Base-by-base conservation (phyloP, 345 rosid species). In the Nephelium lappaceum region DNA sequence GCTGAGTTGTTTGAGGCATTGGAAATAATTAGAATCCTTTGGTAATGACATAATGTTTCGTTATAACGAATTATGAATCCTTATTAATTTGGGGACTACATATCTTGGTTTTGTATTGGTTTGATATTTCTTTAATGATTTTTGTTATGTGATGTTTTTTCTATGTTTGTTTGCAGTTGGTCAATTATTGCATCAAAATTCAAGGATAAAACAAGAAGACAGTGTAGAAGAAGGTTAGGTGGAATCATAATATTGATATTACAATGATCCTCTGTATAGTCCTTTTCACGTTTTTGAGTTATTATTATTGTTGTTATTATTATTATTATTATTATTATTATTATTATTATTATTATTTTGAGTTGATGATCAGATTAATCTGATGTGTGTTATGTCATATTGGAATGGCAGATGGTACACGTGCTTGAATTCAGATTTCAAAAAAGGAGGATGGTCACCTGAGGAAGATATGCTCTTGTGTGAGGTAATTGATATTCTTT, bases 381-480 rank as follows among this genome's bases (percentile, higher is more conserved):
- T 72, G 81, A 84, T 85, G 1, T 31, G 36, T 31, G 36, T 31
- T 31, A 15, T 57, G 45, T 70, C 69, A 73, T 11, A 19, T 36
- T 19, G 25, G 58, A 55, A 27, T 51, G 71, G 78, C 85, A 96
- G 99, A 91, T 96, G 99, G 99, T 94, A 89, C 79, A 96, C 99
- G 53, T 96, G 94, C 71, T 81, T 96, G 75, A 96, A 91, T 84
- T 91, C 98, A 58, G 99, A 94, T 84, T 96, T 96, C 89, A 94
- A 94, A 88, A 96, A 91, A 82, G 98, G 99, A 11, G 98, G 98
- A 64, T 96, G 99, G 99, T 90, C 98, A 64, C 97, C 97, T 14
- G 98, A 96, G 80, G 99, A 94, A 90, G 99, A 96, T 78, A 80
- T 91, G 84, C 94, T 96, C 10, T n/a, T n/a, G 73, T 94, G 99